Base-by-base conservation (phyloP, 768 basidiomycete species). In the Leucocoprinus birnbaumii region DNA sequence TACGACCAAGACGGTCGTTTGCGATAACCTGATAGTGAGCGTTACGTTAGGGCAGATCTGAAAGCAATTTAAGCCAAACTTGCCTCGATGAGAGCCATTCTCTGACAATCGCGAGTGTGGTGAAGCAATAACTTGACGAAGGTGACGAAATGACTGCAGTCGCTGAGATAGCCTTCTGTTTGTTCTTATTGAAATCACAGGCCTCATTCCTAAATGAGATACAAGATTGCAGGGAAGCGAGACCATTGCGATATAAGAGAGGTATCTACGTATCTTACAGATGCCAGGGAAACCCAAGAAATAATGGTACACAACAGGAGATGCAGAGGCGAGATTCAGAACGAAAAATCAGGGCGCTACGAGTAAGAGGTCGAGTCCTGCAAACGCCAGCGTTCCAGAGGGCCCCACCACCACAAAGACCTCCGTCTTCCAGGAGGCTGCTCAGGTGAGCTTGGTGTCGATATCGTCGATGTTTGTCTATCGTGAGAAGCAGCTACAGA, bases 1-100 rank as follows among this genome's bases (percentile, higher is more conserved):
- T 96, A 58, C 90, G 85, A 53, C 95, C 94, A 46, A 95, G 79
- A 68, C 94, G 90, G 77, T 96, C 93, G 73, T 98, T 98, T 7
- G 94, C 94, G 64, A 96, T 96, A 60, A 97, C 82, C 86, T 97
- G 63, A 24, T 60, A 9, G 48, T 47, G 8, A 35, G 24, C 35
- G 41, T 25, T 24, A 45, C 51, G 55, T 38, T 41, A 55, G 16
- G 51, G 24, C n/a, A 38, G 18, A 9, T 7, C 21, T 1, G 16
- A 61, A 14, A 53, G 52, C 40, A 25, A 16, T 34, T 14, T 11
- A 31, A 11, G 31, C 44, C 43, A 14, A 21, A 61, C 67, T 31
- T 55, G 79, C 83, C 67, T 84, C 83, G 56, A 85, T 85, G 59
- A 84, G 69, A 57, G 68, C 72, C 82, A 83, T 83, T 59, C 2